Evolutionary conservation across 129 eudicot genomes (phyloP).

Genomic region (Flaveria linearis): DNA sequence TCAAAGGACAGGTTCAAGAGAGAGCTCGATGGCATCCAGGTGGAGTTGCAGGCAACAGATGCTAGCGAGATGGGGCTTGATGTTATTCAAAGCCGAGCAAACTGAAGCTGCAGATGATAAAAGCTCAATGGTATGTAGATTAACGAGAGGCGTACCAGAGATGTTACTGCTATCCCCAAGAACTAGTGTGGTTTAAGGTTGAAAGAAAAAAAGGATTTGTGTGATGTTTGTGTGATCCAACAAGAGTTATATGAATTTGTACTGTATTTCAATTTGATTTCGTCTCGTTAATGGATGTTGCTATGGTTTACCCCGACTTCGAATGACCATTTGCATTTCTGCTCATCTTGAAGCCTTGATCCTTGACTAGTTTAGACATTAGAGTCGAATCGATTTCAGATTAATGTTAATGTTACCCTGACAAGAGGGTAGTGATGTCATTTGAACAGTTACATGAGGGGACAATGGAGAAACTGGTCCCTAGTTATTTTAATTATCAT

Average conservation of each 20-base stretch:
- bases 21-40: slow-evolving; percentile 82
- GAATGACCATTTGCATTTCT: background rate
- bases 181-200: slow-evolving; percentile 38
- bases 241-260: slow-evolving; percentile 36
- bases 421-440: too few relatives aligned
- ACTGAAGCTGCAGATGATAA: slow-evolving; percentile 23
- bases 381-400: too few relatives aligned
- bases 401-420: too few relatives aligned
- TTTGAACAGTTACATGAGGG: too few relatives aligned
- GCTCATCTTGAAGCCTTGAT: background rate
- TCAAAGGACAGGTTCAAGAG: slow-evolving; percentile 69
- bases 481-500: too few relatives aligned
- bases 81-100: slow-evolving; percentile 73
- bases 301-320: slow-evolving; percentile 17
- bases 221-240: slow-evolving; percentile 42
- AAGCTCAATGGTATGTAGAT: slow-evolving; percentile 31
- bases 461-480: too few relatives aligned
- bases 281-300: slow-evolving; percentile 17
- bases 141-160: slow-evolving; percentile 29
- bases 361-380: background rate
- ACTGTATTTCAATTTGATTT: slow-evolving; percentile 33
- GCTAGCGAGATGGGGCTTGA: slow-evolving; percentile 78
- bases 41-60: slow-evolving; percentile 82
- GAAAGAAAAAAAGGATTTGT: slow-evolving; percentile 23
- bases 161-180: slow-evolving; percentile 34